Evolutionary conservation across 2,329 filamentous ascomycete genomes (phyloP), one percentile per base, ranked within the genome.

Genomic region (Epichloe coenophiala): DNA sequence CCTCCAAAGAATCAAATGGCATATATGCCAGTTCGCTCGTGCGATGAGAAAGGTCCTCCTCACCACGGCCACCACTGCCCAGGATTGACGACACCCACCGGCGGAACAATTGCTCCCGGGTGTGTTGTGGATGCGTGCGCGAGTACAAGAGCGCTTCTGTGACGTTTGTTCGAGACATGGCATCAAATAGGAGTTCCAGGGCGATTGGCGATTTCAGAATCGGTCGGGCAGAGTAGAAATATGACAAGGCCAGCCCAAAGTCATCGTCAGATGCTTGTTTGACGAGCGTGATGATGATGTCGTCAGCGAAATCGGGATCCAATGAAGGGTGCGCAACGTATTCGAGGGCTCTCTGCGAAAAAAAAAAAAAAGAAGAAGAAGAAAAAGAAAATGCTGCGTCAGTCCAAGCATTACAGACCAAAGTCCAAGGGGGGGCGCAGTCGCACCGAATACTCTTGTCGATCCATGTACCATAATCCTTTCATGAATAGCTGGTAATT

Each of bases 401-500:
- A 50, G 38, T 33, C 8, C 6, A 37, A 21, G 15, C 31, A 21
- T 37, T 19, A 36, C 11, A 44, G 23, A 45, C n/a, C 9, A 19
- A 45, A 31, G 15, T 7, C 17, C 8, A n/a, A 23, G 15, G 31
- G 42, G 12, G 9, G 42, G 15, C 7, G 35, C 21, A 27, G 21
- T 23, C 54, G 36, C 60, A 84, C 81, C 56, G 75, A 70, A 60
- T 87, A 89, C 51, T 88, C 74, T 43, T 81, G 71, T 42, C 78
- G 77, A 61, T 95, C 88, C 63, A 95, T 72, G 59, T 85, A 74
- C 86, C 88, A 94, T 9, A 94, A 69, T 0, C 88, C 88, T 58
- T 85, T 81, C 68, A 93, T 88, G 59, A 90, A 86, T 44, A 86
- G 80, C 65, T 83, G 80, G 64, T 91, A 94, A 57, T 83, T 87